Conservation (phyloP, 352 stramenopile genomes). For the Globisporangium camurandrum region DNA sequence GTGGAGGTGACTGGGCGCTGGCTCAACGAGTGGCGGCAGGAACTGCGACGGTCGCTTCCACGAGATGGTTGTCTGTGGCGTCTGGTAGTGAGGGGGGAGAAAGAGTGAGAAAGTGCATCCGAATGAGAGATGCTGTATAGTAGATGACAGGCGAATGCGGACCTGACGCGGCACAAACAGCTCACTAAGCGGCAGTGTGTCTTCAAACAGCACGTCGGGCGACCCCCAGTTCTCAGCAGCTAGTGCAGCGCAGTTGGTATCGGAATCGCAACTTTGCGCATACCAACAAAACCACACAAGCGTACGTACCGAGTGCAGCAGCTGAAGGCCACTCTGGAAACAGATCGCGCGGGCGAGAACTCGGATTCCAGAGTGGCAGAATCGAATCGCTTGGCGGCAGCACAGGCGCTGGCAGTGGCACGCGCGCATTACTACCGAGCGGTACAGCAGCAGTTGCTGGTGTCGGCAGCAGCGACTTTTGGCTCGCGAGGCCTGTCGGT, state of each 20-base stretch:
- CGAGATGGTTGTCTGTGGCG: conserved; percentile 13
- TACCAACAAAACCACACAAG: background rate
- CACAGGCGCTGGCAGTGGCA: conserved; percentile 18
- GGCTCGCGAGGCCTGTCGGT: conserved; percentile 5
- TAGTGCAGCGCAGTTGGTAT: background rate
- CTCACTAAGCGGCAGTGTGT: conserved; percentile 19
- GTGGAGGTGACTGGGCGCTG: conserved; percentile 4
- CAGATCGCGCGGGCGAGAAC: conserved; percentile 21
- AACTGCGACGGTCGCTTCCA: conserved; percentile 68
- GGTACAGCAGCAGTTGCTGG: background rate
- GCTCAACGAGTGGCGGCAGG: conserved; percentile 37
- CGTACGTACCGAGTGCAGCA: conserved; percentile 9
- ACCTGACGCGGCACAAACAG: conserved; percentile 21
- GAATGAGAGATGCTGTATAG: background rate
- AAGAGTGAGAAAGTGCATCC: background rate
- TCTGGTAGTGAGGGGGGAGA: background rate
- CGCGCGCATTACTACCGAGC: conserved; percentile 2
- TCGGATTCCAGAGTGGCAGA: conserved; percentile 32
- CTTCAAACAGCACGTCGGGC: conserved; percentile 35
- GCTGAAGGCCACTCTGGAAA: conserved; percentile 60
- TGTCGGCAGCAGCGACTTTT: conserved; percentile 9
- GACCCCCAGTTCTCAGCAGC: conserved; percentile 45
- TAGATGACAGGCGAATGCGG: conserved; percentile 1
- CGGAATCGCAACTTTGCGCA: background rate
- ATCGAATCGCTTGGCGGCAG: conserved; percentile 27